A percentile compares a stretch with the other conserved stretches of the same genome.
These are phyloP conservation scores for Linaria vulgaris DNA, from an alignment of 257 asterid genomes.

Conservation along the genomic window DNA sequence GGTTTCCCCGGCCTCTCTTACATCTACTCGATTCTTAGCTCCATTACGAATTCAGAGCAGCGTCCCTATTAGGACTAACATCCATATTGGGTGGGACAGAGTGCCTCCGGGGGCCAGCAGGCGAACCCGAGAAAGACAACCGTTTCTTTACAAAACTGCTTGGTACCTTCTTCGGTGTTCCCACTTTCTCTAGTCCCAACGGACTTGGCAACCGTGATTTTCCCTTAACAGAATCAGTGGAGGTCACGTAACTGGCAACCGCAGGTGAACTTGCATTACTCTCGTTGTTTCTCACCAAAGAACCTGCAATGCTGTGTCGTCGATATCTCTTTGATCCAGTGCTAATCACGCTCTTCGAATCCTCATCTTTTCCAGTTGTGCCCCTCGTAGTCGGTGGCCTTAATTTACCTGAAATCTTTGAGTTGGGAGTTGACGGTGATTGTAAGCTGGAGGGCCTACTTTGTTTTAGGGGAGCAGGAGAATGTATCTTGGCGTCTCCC, in stretches of 20 bases:
- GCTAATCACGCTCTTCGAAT: conserved; percentile 62
- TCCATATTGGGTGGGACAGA: conserved; percentile 53
- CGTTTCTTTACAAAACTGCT: conserved; percentile 59
- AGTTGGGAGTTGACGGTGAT: conserved; percentile 60
- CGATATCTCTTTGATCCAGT: conserved; percentile 52
- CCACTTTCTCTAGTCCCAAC: conserved; percentile 35
- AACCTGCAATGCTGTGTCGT: conserved; percentile 64
- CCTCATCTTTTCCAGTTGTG: conserved; percentile 51
- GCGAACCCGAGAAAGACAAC: conserved; percentile 56
- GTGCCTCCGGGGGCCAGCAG: conserved; percentile 55
- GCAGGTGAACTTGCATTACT: conserved; percentile 64
- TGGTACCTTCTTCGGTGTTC: conserved; percentile 40
- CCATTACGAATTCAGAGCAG: conserved; percentile 20
- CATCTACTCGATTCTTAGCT: neutral
- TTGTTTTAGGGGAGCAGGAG: conserved; percentile 35
- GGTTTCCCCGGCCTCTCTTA: neutral
- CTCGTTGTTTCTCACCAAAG: conserved; percentile 76
- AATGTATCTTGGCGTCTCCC: conserved; percentile 29
- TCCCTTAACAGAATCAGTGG: conserved; percentile 65
- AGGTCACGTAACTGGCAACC: conserved; percentile 64
- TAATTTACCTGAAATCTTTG: conserved; percentile 33
- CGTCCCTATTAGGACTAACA: conserved; percentile 32
- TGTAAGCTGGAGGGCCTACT: conserved; percentile 41
- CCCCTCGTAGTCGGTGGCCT: conserved; percentile 38
- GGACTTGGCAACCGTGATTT: conserved; percentile 57